These are phyloP conservation scores for Aureobasidium sp. DNA, from an alignment of 2,329 filamentous ascomycete species.

Conservation along the genomic window DNA sequence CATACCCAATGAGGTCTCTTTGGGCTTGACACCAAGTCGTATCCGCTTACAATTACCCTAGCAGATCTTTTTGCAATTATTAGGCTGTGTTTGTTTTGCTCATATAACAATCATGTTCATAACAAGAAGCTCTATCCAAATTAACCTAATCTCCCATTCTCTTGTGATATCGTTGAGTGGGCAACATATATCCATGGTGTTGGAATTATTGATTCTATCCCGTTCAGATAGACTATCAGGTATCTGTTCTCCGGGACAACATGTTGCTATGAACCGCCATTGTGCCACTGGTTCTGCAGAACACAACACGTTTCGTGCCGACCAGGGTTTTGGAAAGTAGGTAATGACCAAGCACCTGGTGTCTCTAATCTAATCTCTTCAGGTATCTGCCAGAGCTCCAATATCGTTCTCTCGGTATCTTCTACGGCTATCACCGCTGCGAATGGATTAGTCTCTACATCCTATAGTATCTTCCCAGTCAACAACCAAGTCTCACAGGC, in stretches of 20 bases:
- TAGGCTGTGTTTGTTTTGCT: constrained; percentile 3
- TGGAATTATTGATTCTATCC: not conserved
- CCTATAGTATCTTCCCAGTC: not conserved
- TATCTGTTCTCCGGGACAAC: not conserved
- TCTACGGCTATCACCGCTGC: not conserved
- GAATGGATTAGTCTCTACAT: not conserved
- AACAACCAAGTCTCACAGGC: not conserved
- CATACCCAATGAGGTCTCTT: not conserved
- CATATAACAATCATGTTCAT: not conserved
- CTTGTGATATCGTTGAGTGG: not conserved
- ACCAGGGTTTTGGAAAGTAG: not conserved
- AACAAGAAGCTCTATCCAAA: not conserved
- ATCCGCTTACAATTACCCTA: not conserved
- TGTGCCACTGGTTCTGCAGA: not conserved
- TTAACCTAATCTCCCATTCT: not conserved
- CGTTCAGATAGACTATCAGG: not conserved
- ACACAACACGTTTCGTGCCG: not conserved
- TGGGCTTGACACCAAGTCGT: not conserved
- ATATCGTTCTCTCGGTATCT: not conserved
- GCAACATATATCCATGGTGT: constrained; percentile 11
- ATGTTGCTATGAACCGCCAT: not conserved
- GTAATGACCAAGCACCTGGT: not conserved
- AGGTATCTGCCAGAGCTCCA: not conserved
- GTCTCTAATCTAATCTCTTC: not conserved
- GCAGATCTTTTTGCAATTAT: not conserved